These are phyloP conservation scores for Pyrenophora teres DNA, from an alignment of 2,329 filamentous ascomycete genomes.

Conservation along the genomic window DNA sequence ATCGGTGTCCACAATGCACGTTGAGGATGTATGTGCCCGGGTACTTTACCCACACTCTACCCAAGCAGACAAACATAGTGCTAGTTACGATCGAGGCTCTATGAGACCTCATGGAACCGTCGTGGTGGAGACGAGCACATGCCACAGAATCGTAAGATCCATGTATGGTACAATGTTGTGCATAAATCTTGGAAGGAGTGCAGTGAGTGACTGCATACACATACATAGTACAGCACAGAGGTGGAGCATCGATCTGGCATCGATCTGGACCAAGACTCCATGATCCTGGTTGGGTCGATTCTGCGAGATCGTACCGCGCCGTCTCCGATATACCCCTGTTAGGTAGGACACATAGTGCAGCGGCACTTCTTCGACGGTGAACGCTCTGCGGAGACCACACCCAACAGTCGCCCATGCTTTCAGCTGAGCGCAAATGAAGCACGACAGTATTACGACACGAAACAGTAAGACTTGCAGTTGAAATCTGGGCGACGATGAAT, in stretches of 20 bases:
- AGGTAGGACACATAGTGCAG: background rate
- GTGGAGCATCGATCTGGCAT: background rate
- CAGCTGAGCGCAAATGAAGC: background rate
- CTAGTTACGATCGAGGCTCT: background rate
- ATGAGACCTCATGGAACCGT: background rate
- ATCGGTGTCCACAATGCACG: too few species aligned
- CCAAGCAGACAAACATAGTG: too few species aligned
- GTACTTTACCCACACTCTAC: too few species aligned
- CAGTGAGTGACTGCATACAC: background rate
- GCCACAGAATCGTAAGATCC: background rate
- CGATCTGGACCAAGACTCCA: background rate
- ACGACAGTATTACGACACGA: background rate
- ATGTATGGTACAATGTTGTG: conserved; percentile 1
- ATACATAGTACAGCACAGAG: background rate
- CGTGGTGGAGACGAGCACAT: background rate
- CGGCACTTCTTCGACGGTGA: background rate
- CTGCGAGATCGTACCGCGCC: background rate
- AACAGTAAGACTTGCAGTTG: background rate
- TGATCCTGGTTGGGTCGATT: background rate
- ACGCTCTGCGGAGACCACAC: background rate
- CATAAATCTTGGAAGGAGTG: background rate
- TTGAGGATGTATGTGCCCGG: too few species aligned
- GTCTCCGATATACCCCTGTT: background rate
- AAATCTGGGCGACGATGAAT: background rate
- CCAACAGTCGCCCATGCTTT: background rate